phyloP scores from a whole-genome alignment of 1,284 basidiomycete species.

The Tranzscheliella williamsii region DNA sequence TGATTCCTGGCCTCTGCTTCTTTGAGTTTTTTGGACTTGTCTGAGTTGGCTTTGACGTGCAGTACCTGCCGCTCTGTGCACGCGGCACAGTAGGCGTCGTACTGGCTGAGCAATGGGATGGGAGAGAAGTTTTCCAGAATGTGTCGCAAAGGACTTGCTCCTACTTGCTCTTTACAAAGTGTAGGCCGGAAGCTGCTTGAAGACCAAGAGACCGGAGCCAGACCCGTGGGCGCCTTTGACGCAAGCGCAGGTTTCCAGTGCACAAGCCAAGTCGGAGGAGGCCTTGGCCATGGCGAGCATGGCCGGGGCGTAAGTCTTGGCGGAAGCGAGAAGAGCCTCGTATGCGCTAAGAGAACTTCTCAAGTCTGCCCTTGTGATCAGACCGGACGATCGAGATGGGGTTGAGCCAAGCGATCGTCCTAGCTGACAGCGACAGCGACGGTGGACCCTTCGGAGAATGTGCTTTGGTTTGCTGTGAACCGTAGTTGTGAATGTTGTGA shows the following conservation, averaged over 20 bases:
- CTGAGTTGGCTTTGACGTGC: slow-evolving; percentile 63
- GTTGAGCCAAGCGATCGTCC: slow-evolving; percentile 66
- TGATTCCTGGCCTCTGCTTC: slow-evolving; percentile 87
- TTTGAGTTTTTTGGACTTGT: slow-evolving; percentile 81
- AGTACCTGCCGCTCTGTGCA: slow-evolving; percentile 64
- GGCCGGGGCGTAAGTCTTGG: slow-evolving; percentile 80
- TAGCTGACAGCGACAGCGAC: slow-evolving; percentile 35
- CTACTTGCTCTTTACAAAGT: slow-evolving; percentile 89
- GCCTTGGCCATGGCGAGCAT: slow-evolving; percentile 81
- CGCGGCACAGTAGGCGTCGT: slow-evolving; percentile 78
- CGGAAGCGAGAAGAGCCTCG: slow-evolving; percentile 79
- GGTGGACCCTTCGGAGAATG: slow-evolving; percentile 20
- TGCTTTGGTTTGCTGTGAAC: neutral
- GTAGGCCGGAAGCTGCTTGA: slow-evolving; percentile 68
- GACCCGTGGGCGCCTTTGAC: slow-evolving; percentile 56
- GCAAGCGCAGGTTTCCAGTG: slow-evolving; percentile 54
- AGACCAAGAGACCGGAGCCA: slow-evolving; percentile 44
- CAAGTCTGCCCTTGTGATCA: slow-evolving; percentile 79
- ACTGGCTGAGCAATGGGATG: slow-evolving; percentile 79
- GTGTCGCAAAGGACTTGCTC: slow-evolving; percentile 87
- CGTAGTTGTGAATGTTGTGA: slow-evolving; percentile 8
- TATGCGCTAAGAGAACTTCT: slow-evolving; percentile 77
- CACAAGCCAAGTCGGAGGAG: slow-evolving; percentile 82
- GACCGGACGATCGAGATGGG: slow-evolving; percentile 71
- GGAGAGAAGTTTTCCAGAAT: slow-evolving; percentile 86